A percentile compares a stretch with the other conserved stretches of the same genome.
These are phyloP conservation scores for Ulmus americana DNA, from an alignment of 331 rosid species.

Conservation along the genomic window DNA sequence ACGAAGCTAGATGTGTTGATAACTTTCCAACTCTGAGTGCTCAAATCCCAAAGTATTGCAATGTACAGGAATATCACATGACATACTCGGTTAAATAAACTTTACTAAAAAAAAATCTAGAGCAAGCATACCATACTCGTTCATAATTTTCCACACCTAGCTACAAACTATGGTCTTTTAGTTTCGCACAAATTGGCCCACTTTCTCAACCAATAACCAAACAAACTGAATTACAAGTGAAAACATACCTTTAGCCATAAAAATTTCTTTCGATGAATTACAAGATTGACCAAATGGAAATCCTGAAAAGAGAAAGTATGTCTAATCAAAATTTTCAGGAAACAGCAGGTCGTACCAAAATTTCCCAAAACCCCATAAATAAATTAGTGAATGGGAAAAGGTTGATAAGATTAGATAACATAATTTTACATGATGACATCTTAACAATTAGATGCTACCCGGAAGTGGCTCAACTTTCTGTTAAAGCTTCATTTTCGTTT, in stretches of 20 bases:
- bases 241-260: conserved; percentile 82
- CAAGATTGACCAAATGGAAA: conserved; percentile 64
- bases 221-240: conserved; percentile 26
- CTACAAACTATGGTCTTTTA: not conserved
- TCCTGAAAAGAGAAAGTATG: conserved; percentile 77
- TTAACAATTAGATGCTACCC: too few species aligned
- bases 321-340: conserved; percentile 42
- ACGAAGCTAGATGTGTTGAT: not conserved
- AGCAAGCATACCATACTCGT: not conserved
- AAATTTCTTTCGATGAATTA: conserved; percentile 73
- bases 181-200: conserved; percentile 5
- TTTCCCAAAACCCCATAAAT: conserved; percentile 26
- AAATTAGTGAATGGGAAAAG: conserved; percentile 28
- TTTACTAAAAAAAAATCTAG: not conserved
- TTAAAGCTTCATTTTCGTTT: not conserved
- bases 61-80: not conserved
- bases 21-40: not conserved
- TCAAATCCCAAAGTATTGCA: conserved; percentile 1
- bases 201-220: conserved; percentile 22
- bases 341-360: conserved; percentile 35
- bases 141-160: not conserved
- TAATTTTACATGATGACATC: conserved; percentile 13
- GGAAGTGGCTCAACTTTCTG: not conserved
- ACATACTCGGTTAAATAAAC: not conserved
- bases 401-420: conserved; percentile 13